Evolutionary conservation across 78 protist species (phyloP).

Genomic region (Dictyostelium purpureum): DNA sequence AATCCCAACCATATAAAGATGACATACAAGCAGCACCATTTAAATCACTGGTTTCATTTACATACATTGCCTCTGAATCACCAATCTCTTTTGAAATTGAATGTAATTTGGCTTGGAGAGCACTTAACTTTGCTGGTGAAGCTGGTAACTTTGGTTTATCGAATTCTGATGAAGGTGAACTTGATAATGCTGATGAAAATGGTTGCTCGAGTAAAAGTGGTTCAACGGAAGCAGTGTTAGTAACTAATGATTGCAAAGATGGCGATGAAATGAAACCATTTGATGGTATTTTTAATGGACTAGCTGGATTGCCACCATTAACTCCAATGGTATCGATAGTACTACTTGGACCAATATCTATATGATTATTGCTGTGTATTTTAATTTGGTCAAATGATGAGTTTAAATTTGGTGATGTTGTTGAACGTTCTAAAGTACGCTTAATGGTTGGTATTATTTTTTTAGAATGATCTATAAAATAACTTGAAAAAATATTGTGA

Average conservation of each 20-base stretch:
- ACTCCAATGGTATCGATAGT: background rate
- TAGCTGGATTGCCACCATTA: background rate
- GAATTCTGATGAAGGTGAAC: background rate
- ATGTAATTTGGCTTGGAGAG: background rate
- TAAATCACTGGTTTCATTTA: constrained; percentile 11
- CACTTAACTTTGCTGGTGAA: background rate
- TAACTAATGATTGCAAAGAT: background rate
- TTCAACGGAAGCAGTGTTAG: background rate
- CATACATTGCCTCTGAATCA: background rate
- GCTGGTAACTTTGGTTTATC: background rate
- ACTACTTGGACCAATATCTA: background rate
- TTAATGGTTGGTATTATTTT: background rate
- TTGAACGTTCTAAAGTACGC: background rate
- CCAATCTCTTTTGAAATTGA: background rate
- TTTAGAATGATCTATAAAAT: background rate
- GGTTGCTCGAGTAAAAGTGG: background rate
- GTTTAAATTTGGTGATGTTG: background rate
- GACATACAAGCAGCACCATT: constrained; percentile 29
- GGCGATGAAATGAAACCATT: background rate
- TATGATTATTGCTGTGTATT: background rate
- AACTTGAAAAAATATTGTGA: too few relatives aligned
- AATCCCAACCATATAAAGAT: constrained; percentile 71
- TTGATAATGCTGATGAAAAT: background rate
- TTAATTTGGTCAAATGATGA: background rate
- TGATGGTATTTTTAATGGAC: background rate